phyloP scores from a whole-genome alignment of 2,329 filamentous ascomycete genomes.

The Lachnellula hyalina region DNA sequence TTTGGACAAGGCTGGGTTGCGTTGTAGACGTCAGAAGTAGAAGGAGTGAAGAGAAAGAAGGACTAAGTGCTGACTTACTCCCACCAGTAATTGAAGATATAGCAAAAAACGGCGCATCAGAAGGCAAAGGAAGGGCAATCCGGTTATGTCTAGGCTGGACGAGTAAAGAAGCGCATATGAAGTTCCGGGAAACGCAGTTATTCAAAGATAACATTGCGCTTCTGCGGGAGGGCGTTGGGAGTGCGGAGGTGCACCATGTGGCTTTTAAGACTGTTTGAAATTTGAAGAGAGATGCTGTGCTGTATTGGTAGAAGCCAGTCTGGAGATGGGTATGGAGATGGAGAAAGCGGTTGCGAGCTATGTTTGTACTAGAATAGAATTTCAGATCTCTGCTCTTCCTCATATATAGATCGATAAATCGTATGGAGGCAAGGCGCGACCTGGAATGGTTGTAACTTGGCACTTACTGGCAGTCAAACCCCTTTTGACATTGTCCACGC shows the following conservation, averaged over 20 bases:
- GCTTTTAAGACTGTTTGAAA: neutral
- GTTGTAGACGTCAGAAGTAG: no score
- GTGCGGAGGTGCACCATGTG: conserved; percentile 14
- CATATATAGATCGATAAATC: no score
- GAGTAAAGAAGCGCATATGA: conserved; percentile 20
- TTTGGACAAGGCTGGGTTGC: no score
- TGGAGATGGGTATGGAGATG: neutral
- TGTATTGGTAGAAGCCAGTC: neutral
- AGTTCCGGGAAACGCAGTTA: conserved; percentile 18
- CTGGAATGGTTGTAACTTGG: no score
- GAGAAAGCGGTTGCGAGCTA: no score
- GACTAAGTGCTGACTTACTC: no score
- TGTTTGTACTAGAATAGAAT: no score
- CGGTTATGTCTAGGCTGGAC: conserved; percentile 21
- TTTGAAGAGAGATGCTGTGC: neutral
- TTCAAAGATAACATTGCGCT: conserved; percentile 18
- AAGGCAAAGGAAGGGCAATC: conserved; percentile 12
- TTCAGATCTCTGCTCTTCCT: no score
- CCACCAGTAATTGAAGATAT: neutral
- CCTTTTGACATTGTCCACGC: no score
- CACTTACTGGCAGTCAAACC: no score
- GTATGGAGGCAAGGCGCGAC: no score
- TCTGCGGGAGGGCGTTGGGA: conserved; percentile 13
- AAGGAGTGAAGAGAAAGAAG: no score
- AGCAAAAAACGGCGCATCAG: neutral